These are phyloP conservation scores for Neurospora terricola DNA, from an alignment of 495 filamentous ascomycete species.

Conservation along the genomic window DNA sequence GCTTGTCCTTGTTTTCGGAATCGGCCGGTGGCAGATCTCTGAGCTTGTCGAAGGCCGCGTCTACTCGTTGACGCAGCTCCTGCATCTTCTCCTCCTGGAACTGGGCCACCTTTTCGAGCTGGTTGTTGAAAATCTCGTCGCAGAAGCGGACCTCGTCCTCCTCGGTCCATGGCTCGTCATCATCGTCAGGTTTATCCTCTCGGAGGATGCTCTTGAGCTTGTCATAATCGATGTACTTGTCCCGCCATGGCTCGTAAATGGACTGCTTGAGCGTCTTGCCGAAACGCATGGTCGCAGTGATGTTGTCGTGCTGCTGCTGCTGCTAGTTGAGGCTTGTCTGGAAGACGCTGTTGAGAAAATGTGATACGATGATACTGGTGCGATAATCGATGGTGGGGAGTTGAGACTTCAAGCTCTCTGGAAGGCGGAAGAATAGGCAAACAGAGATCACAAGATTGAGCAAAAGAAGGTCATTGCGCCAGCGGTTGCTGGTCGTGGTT, in stretches of 20 bases:
- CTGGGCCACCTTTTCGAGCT: constrained; percentile 87
- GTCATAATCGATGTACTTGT: constrained; percentile 87
- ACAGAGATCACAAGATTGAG: not conserved
- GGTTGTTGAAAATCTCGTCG: constrained; percentile 85
- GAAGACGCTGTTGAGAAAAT: not conserved
- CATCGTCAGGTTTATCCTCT: constrained; percentile 54
- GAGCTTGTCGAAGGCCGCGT: constrained; percentile 50
- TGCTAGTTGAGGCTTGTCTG: not conserved
- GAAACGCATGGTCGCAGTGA: constrained; percentile 65
- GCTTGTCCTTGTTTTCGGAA: constrained; percentile 18
- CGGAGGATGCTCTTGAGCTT: constrained; percentile 84
- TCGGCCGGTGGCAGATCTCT: constrained; percentile 40
- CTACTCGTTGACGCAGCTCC: constrained; percentile 58
- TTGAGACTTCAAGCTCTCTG: not conserved
- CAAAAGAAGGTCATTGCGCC: not conserved
- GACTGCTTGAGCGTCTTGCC: constrained; percentile 73
- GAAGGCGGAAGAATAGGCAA: not conserved
- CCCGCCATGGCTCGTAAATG: constrained; percentile 81
- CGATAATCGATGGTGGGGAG: not conserved
- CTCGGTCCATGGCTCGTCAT: constrained; percentile 71
- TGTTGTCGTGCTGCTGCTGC: not conserved
- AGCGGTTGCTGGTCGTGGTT: not conserved
- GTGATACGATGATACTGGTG: not conserved
- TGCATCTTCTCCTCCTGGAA: constrained; percentile 74
- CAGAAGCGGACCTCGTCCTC: constrained; percentile 91